These are phyloP conservation scores for Annulohypoxylon bovei DNA, from an alignment of 495 filamentous ascomycete genomes.

Conservation along the genomic window DNA sequence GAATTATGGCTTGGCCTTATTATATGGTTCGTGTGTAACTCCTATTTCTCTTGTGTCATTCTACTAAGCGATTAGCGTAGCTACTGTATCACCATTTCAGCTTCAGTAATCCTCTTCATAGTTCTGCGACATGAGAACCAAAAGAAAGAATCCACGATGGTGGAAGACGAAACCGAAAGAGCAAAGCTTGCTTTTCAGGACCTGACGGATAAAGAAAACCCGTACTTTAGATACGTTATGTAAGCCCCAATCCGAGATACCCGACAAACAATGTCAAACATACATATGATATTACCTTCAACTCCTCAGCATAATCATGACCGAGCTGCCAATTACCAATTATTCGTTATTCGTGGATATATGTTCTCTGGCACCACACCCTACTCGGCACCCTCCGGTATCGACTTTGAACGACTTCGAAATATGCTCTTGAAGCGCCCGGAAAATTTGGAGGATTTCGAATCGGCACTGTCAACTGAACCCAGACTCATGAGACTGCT, in stretches of 20 bases:
- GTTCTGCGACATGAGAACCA: constrained; percentile 68
- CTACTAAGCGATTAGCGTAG: constrained; percentile 48
- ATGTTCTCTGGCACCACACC: not conserved
- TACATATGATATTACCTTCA: not conserved
- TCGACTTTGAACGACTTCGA: constrained; percentile 10
- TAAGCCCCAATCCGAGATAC: constrained; percentile 12
- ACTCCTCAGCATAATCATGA: not conserved
- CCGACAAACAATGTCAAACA: not conserved
- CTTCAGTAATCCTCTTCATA: constrained; percentile 64
- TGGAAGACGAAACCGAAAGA: constrained; percentile 67
- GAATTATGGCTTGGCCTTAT: constrained; percentile 75
- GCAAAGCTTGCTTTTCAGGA: constrained; percentile 75
- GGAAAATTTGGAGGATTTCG: constrained; percentile 24
- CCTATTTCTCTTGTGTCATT: not conserved
- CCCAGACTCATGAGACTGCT: constrained; percentile 25
- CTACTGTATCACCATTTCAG: constrained; percentile 73
- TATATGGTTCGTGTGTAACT: constrained; percentile 65
- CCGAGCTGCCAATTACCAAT: not conserved
- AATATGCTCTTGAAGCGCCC: constrained; percentile 31
- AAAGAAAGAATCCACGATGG: constrained; percentile 53
- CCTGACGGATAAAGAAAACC: constrained; percentile 80
- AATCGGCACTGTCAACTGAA: constrained; percentile 22
- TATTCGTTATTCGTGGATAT: not conserved
- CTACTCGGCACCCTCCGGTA: constrained; percentile 17
- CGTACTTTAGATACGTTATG: constrained; percentile 74